phyloP scores from a whole-genome alignment of 2,329 filamentous ascomycete genomes.

The Cordyceps javanica region DNA sequence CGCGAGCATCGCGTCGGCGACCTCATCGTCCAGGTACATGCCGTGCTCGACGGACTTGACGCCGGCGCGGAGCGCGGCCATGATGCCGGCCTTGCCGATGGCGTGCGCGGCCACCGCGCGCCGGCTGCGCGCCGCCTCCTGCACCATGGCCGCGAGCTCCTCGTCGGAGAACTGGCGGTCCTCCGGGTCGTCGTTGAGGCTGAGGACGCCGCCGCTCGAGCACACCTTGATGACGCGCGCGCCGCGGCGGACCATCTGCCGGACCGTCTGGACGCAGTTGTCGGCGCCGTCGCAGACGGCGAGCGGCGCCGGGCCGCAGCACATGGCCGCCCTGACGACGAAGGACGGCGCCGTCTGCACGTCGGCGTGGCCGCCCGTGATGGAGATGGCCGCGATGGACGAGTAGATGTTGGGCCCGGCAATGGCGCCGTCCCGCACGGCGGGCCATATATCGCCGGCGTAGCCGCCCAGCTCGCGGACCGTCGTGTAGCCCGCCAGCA shows the following conservation, averaged over 20 bases:
- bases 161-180: conserved; percentile 37
- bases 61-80: conserved; percentile 37
- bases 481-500: conserved; percentile 43
- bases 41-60: conserved; percentile 43
- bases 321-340: conserved; percentile 25
- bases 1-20: conserved; percentile 36
- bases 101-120: conserved; percentile 37
- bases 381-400: conserved; percentile 33
- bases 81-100: conserved; percentile 41
- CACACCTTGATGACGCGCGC: conserved; percentile 43
- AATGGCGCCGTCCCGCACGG: conserved; percentile 35
- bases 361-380: conserved; percentile 44
- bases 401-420: conserved; percentile 42
- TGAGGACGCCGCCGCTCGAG: conserved; percentile 38
- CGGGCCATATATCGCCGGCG: conserved; percentile 33
- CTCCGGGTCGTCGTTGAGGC: conserved; percentile 35
- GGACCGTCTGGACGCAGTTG: conserved; percentile 37
- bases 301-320: conserved; percentile 25
- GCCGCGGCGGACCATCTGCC: conserved; percentile 37
- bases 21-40: conserved; percentile 40
- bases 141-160: conserved; percentile 37
- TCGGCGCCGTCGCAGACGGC: conserved; percentile 39
- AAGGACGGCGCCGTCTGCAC: conserved; percentile 30
- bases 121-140: conserved; percentile 34
- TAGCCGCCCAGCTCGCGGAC: conserved; percentile 41